Percentiles rank a stretch among this genome's conserved stretches.
Evolutionary conservation across 2,329 filamentous ascomycete genomes (phyloP).

Genomic region (Samsoniella hepiali): DNA sequence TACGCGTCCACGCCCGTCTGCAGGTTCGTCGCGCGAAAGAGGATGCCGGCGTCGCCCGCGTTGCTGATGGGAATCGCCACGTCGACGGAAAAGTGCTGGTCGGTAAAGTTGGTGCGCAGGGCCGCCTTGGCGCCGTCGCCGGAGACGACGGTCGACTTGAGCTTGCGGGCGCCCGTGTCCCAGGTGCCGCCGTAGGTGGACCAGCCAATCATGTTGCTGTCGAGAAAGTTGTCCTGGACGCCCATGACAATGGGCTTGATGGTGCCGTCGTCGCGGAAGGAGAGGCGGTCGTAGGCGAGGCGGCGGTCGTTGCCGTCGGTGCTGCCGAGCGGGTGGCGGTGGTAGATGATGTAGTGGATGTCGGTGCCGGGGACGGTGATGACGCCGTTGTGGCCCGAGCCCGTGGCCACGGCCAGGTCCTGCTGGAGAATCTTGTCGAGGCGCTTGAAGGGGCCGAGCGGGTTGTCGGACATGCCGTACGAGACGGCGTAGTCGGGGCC

Average conservation of each 20-base stretch:
- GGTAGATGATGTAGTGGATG: slow-evolving; percentile 47
- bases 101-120: slow-evolving; percentile 37
- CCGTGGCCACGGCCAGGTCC: slow-evolving; percentile 39
- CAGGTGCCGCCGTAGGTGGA: slow-evolving; percentile 25
- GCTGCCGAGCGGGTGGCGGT: slow-evolving; percentile 42
- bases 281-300: slow-evolving; percentile 46
- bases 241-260: slow-evolving; percentile 44
- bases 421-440: slow-evolving; percentile 41
- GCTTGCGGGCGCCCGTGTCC: slow-evolving; percentile 20
- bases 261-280: slow-evolving; percentile 42
- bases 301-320: slow-evolving; percentile 44
- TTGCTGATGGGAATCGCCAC: slow-evolving; percentile 21
- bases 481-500: slow-evolving; percentile 46
- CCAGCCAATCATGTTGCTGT: slow-evolving; percentile 39
- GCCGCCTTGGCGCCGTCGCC: slow-evolving; percentile 27
- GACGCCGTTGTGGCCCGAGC: slow-evolving; percentile 43
- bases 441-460: slow-evolving; percentile 41
- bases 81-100: slow-evolving; percentile 32
- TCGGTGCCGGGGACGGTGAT: slow-evolving; percentile 44
- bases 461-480: slow-evolving; percentile 39
- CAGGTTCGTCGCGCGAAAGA: slow-evolving; percentile 33
- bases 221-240: slow-evolving; percentile 41
- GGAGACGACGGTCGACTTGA: slow-evolving; percentile 23
- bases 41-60: slow-evolving; percentile 31
- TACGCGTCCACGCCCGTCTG: slow-evolving; percentile 19